Base-by-base conservation (phyloP, 2,329 filamentous ascomycete genomes). In the Diplodia seriata region DNA sequence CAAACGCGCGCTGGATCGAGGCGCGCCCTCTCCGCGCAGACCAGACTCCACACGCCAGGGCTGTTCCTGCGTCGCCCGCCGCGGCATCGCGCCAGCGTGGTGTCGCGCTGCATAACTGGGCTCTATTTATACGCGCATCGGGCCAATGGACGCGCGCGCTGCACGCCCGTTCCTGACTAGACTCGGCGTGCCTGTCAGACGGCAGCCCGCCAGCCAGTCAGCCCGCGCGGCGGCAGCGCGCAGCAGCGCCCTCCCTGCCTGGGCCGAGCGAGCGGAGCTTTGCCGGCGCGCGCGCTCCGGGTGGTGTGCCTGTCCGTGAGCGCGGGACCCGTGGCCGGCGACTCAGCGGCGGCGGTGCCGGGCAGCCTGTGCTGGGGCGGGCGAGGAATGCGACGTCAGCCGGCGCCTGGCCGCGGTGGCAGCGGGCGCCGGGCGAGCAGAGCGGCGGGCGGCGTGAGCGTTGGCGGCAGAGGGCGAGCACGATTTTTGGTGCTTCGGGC, bases 101-200 rank as follows among this genome's bases (percentile, higher is more conserved):
- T 63, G 59, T 63, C 43, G 43, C 23, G 56, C 59, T 51, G 59
- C 59, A 63, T 63, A 63, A 63, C 59, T 62, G 57, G 14, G 55
- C 57, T 49, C 57, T 63, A 63, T 63, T 63, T 63, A 63, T 63
- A 49, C 43, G 12, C 14, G 23, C 20, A 63, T 63, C 59, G 59
- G n/a, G n/a, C 59, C 59, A 63, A 63, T 63, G 59, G 59, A 18
- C 11, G 29, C 29, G 47, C 57, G 59, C 59, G 47, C 59, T 50
- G 18, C 59, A n/a, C 59, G 59, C 47, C 59, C 59, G 59, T 63
- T 63, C 59, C 59, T 63, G 59, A 62, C 57, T 62, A 62, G 57
- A 29, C 40, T 50, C 57, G 59, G 59, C 59, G 59, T 63, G 11
- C 59, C 59, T 63, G 59, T 63, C 59, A 63, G 59, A 47, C 43